Evolutionary conservation across 2,329 filamentous ascomycete genomes (phyloP), one percentile per base, ranked within the genome.

Genomic region (Microdochium trichocladiopsis): DNA sequence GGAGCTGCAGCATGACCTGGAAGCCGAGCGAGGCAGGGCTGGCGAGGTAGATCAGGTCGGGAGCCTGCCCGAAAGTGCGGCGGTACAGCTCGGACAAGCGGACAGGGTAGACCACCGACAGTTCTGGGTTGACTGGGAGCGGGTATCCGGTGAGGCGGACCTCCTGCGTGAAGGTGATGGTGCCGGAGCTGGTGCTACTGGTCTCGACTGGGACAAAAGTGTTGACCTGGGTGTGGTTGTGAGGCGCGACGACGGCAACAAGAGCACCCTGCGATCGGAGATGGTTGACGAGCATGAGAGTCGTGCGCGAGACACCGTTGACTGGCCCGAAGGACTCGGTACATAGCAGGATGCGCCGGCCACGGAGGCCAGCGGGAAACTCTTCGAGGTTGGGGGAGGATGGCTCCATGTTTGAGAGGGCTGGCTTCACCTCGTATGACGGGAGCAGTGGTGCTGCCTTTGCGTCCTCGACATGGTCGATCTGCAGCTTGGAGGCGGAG

Each of bases 271-370:
- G 71, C n/a, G 70, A 70, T 52, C 83, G 78, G 21, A 88, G 71
- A 57, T 88, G 85, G 62, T 83, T 80, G 51, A 88, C 81, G 50
- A 88, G 75, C 72, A 83, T 87, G 58, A 84, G 71, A 0, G 86
- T 88, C 4, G 85, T 88, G 55, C 84, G 76, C 60, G 82, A 86
- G 47, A 88, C 85, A n/a, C 86, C 85, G 61, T 88, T 88, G 63
- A 88, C 82, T 0, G 85, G 85, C 2, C 84, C 85, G 53, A 87
- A 84, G 1, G 84, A 88, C 63, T 88, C 86, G 14, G 84, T 88
- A 55, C 84, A 86, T 8, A 88, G 75, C 8, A 88, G 68, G 55
- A 88, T 75, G 56, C 78, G 78, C 65, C 82, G 84, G 10, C 80
- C 82, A 36, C 72, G 68, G n/a, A 88, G 72, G 9, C 70, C 61